Percentiles rank a stretch among this genome's conserved stretches.
Conservation (phyloP, 768 basidiomycete genomes). For the Russula lepida region DNA sequence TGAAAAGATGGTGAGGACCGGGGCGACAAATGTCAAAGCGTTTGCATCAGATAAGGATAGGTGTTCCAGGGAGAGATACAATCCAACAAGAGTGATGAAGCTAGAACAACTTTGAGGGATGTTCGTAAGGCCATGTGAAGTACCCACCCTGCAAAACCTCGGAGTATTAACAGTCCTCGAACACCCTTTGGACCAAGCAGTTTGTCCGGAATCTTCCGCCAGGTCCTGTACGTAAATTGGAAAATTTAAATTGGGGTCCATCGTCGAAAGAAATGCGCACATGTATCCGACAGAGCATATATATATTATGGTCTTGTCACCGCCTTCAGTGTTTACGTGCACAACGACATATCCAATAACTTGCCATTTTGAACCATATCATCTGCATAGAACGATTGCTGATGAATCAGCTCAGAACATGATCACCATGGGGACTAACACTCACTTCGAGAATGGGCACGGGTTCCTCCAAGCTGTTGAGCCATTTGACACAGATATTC, state of each 20-base stretch:
- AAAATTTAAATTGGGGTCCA: neutral
- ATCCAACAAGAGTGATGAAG: constrained; percentile 62
- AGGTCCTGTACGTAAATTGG: constrained; percentile 30
- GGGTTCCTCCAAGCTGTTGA: constrained; percentile 51
- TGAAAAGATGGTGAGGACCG: constrained; percentile 53
- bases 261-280: constrained; percentile 23
- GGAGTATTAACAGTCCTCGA: constrained; percentile 42
- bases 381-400: constrained; percentile 29
- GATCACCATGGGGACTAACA: neutral
- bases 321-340: constrained; percentile 11
- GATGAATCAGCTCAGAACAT: constrained; percentile 35
- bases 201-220: constrained; percentile 44
- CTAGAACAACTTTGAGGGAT: constrained; percentile 28
- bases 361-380: constrained; percentile 51
- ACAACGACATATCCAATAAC: constrained; percentile 5
- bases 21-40: constrained; percentile 66
- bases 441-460: constrained; percentile 50
- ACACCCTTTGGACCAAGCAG: constrained; percentile 64
- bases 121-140: neutral
- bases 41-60: constrained; percentile 73
- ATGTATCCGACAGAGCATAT: constrained; percentile 45
- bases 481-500: constrained; percentile 54
- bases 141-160: constrained; percentile 56
- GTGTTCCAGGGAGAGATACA: constrained; percentile 66
- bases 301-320: constrained; percentile 41